Evolutionary conservation across 768 basidiomycete genomes (phyloP), one percentile per base, ranked within the genome.

Genomic region (Collybiopsis luxurians): DNA sequence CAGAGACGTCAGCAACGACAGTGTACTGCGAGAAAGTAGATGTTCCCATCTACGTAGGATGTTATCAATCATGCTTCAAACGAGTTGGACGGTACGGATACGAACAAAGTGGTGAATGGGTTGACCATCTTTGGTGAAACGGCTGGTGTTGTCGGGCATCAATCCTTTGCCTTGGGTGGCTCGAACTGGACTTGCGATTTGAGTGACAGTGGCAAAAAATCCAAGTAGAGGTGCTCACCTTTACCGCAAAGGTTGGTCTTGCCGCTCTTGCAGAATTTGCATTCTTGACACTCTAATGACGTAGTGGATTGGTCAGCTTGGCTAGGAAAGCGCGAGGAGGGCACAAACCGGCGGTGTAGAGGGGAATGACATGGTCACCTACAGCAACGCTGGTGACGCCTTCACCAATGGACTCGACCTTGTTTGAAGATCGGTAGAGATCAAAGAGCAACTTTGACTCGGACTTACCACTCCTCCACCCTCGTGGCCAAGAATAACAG

Each of bases 21-120:
- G 97, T 97, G 78, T 98, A 99, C 70, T 98, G 95, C n/a, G 96
- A 97, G 78, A 99, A 99, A 2, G 97, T 96, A 30, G 96, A 98
- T 26, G 90, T 93, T 42, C 97, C 97, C 97, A 98, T 99, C 95
- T 97, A 56, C 34, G 28, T 11, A 34, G 21, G 13, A 17, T 2
- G 15, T 26, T 5, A 19, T 31, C 2, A 54, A 44, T 28, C 19
- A 13, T 4, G 9, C 9, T 13, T 7, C 11, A 1, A 4, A 30
- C 6, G 11, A 11, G 17, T 19, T n/a, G 9, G 27, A 5, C n/a
- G 9, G 9, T 40, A 47, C 39, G 53, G 51, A 43, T 6, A 75
- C 91, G 61, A 61, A 96, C 94, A 66, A 99, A 99, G 71, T 98
- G 96, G 67, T 86, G 79, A 63, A 99, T 81, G 45, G 86, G 79